Percentiles rank a stretch among this genome's conserved stretches.
Evolutionary conservation across 495 filamentous ascomycete genomes (phyloP).

Genomic region (Penicillium longicatenatum): DNA sequence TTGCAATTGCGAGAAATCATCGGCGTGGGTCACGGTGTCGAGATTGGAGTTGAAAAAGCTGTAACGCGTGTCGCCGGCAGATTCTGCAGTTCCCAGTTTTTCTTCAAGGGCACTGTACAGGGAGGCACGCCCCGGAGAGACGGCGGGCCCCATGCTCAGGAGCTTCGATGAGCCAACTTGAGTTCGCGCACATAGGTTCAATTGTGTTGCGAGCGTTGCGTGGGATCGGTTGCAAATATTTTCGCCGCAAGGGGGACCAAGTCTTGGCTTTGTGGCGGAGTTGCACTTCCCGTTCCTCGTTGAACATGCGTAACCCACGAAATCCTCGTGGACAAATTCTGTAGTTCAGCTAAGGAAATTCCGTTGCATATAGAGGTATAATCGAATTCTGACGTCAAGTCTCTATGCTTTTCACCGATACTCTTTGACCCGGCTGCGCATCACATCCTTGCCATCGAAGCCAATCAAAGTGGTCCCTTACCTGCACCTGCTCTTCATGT

Average conservation of each 20-base stretch:
- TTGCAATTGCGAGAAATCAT: not conserved
- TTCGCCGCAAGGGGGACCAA: not conserved
- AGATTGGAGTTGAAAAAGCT: constrained; percentile 5
- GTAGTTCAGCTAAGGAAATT: no score
- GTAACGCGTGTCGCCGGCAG: not conserved
- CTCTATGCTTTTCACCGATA: not conserved
- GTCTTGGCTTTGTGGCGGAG: not conserved
- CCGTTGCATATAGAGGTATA: not conserved
- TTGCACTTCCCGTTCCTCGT: not conserved
- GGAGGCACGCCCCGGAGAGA: not conserved
- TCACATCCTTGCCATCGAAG: not conserved
- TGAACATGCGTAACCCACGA: not conserved
- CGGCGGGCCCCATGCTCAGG: not conserved
- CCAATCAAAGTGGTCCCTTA: not conserved
- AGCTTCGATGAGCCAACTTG: not conserved
- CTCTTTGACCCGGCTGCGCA: not conserved
- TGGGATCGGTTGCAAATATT: not conserved
- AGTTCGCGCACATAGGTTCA: not conserved
- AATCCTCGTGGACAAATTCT: no score
- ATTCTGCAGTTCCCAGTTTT: not conserved
- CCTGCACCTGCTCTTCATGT: not conserved
- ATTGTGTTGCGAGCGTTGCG: not conserved
- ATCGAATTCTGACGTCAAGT: not conserved
- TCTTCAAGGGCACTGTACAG: not conserved
- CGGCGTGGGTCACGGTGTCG: not conserved